Conservation (phyloP, 2,329 filamentous ascomycete species). For the Amphichorda felina region DNA sequence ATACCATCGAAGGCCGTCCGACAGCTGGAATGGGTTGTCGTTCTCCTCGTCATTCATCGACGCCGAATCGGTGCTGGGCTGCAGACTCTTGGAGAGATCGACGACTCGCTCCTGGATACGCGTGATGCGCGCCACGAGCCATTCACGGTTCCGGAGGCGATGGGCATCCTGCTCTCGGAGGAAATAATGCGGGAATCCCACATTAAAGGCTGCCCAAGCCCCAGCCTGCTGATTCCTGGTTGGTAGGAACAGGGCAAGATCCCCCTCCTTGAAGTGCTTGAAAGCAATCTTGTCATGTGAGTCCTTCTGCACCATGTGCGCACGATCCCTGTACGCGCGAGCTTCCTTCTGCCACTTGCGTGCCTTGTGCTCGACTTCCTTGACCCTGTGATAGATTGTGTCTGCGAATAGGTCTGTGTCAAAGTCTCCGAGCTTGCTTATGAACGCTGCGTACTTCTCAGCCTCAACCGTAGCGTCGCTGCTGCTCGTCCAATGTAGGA, state of each 20-base stretch:
- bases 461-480: conserved; percentile 54
- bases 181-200: conserved; percentile 95
- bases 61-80: conserved; percentile 35
- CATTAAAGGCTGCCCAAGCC: conserved; percentile 97
- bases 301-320: conserved; percentile 69
- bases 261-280: conserved; percentile 90
- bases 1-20: conserved; percentile 92
- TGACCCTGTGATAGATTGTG: conserved; percentile 76
- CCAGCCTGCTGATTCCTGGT: conserved; percentile 89
- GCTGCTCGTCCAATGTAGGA: conserved; percentile 74
- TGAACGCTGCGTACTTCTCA: conserved; percentile 62
- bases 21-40: conserved; percentile 94
- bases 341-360: conserved; percentile 90
- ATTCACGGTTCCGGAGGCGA: conserved; percentile 73
- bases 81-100: conserved; percentile 71
- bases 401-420: conserved; percentile 78
- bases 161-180: conserved; percentile 86
- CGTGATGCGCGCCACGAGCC: conserved; percentile 89
- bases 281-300: conserved; percentile 94
- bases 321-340: conserved; percentile 76
- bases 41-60: conserved; percentile 58
- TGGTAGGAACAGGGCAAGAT: conserved; percentile 85
- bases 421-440: conserved; percentile 64
- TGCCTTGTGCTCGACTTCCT: conserved; percentile 85
- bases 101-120: conserved; percentile 90